These are phyloP conservation scores for Bipolaris zeicola DNA, from an alignment of 2,329 filamentous ascomycete species.

Conservation along the genomic window DNA sequence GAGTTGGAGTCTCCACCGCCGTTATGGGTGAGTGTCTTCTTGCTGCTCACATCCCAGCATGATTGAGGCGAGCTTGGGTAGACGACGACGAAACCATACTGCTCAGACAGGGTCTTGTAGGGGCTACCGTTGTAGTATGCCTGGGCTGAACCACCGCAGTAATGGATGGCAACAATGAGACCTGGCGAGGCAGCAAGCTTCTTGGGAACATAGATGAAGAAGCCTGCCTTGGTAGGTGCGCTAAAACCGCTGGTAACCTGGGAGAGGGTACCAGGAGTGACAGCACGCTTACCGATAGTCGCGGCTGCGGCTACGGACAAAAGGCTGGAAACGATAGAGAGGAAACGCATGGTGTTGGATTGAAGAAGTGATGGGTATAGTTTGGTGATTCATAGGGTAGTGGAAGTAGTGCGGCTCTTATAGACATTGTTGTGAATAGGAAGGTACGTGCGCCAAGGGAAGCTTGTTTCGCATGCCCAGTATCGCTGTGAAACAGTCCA, in stretches of 20 bases:
- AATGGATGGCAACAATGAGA: slow-evolving; percentile 62
- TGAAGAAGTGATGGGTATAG: background rate
- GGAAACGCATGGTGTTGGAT: slow-evolving; percentile 29
- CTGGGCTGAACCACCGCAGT: slow-evolving; percentile 61
- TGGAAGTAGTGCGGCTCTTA: slow-evolving; percentile 5
- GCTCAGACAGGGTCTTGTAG: slow-evolving; percentile 60
- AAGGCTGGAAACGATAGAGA: slow-evolving; percentile 24
- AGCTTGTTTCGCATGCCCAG: background rate
- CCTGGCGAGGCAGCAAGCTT: slow-evolving; percentile 55
- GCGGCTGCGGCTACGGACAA: slow-evolving; percentile 31
- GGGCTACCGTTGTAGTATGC: slow-evolving; percentile 57
- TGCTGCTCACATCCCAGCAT: slow-evolving; percentile 66
- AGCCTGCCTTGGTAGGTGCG: slow-evolving; percentile 53
- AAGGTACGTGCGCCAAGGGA: slow-evolving; percentile 12
- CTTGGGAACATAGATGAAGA: slow-evolving; percentile 60
- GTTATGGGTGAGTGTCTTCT: slow-evolving; percentile 60
- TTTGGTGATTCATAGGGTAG: background rate
- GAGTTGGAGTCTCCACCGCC: slow-evolving; percentile 63
- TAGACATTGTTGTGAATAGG: slow-evolving; percentile 3
- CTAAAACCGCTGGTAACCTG: slow-evolving; percentile 51
- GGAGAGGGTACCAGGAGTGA: slow-evolving; percentile 38
- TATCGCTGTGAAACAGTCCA: slow-evolving; percentile 7
- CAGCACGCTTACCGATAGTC: slow-evolving; percentile 32
- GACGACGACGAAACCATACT: slow-evolving; percentile 65
- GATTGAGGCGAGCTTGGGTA: slow-evolving; percentile 61